Base-by-base conservation (phyloP, 116 monocot genomes). In the Phalaenopsis hybrid region DNA sequence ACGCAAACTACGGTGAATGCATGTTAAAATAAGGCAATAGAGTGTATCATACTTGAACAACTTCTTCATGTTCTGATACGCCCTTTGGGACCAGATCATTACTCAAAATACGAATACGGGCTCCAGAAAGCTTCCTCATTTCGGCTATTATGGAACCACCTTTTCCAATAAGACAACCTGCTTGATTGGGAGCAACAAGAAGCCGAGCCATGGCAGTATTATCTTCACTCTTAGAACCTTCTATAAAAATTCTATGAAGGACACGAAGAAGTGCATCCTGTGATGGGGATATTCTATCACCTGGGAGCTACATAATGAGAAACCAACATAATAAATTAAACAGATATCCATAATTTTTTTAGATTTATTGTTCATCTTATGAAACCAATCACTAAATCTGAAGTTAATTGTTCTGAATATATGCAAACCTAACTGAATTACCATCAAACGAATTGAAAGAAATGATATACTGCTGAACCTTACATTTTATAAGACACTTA, bases 81-180 rank as follows among this genome's bases (percentile, higher is more conserved):
- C 85, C 83, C 15, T 86, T 86, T 37, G 98, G 93, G 0, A 85
- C 79, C 83, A 92, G 88, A 50, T 93, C 98, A 78, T 89, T 93
- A 7, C 81, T 79, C 79, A 95, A 37, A 45, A 95, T 79, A 34
- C 95, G 93, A 74, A 98, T 98, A 33, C 90, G 90, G 44, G 98
- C 98, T 33, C 92, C 89, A 76, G 92, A 85, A 43, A 85, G 68
- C 80, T 93, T 92, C 83, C 98, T 98, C 95, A 98, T 98, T 85
- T 98, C 95, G 80, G 93, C 67, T 79, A 98, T 92, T 80, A 95
- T 80, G 8, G 89, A 76, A 78, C 98, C 98, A 75, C 95, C 95
- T 86, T 93, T 98, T 34, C 98, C 98, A 58, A 98, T 86, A 82
- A 98, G 81, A 77, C 98, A 98, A 23, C 98, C 98, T 69, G 84